These are phyloP conservation scores for Komagataella kurtzmanii DNA, from an alignment of 805 yeast species.

Conservation along the genomic window DNA sequence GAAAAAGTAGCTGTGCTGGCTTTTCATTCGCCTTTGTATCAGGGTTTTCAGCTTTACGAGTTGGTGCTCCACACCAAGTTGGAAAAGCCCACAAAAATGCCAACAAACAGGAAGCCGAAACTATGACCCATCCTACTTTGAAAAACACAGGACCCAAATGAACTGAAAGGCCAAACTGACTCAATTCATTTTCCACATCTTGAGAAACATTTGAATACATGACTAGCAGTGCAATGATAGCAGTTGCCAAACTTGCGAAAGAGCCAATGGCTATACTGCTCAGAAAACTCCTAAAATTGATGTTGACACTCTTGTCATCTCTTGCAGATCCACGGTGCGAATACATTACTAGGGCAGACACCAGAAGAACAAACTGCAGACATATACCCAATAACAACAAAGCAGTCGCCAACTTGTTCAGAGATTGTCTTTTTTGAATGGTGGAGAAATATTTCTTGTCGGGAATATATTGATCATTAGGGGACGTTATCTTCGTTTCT, in stretches of 20 bases:
- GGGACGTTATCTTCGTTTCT: conserved; percentile 3
- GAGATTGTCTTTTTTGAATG: conserved; percentile 7
- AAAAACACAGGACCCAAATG: conserved; percentile 29
- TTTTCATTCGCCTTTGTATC: not conserved
- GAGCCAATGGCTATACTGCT: conserved; percentile 23
- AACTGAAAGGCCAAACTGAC: conserved; percentile 31
- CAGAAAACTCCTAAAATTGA: conserved; percentile 19
- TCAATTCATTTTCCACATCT: conserved; percentile 20
- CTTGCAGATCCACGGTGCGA: conserved; percentile 18
- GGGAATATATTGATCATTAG: conserved; percentile 10
- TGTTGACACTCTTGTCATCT: conserved; percentile 21
- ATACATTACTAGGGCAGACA: conserved; percentile 22
- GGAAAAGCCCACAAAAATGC: not conserved
- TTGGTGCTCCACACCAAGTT: not conserved
- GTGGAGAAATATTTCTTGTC: conserved; percentile 13
- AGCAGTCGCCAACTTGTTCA: conserved; percentile 16
- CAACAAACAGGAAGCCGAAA: not conserved
- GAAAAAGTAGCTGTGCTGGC: not conserved
- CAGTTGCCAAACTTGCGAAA: conserved; percentile 16
- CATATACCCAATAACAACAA: conserved; percentile 16
- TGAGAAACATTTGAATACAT: conserved; percentile 13
- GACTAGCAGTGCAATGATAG: conserved; percentile 17
- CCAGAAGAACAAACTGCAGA: conserved; percentile 16
- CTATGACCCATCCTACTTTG: conserved; percentile 21
- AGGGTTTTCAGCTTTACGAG: not conserved